phyloP scores from a whole-genome alignment of 1,284 basidiomycete genomes.

The Phaffia rhodozyma region DNA sequence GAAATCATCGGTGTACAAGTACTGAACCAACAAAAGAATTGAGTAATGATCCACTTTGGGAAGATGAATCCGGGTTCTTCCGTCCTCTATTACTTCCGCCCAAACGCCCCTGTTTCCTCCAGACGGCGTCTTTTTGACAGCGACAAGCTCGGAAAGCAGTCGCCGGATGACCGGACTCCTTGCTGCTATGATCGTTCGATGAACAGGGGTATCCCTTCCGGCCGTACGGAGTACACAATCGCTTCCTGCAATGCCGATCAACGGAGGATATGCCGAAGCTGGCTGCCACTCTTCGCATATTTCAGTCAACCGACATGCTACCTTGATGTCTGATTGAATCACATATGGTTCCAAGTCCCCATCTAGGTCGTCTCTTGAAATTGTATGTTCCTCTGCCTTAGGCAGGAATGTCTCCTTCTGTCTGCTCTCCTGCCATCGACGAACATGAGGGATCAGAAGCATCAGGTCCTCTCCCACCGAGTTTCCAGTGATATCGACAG shows the following conservation, averaged over 20 bases:
- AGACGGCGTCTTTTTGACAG: background rate
- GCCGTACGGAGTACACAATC: constrained; percentile 21
- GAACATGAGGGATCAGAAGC: constrained; percentile 46
- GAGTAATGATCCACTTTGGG: constrained; percentile 41
- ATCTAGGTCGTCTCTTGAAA: constrained; percentile 29
- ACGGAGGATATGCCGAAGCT: constrained; percentile 15
- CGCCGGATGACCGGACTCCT: constrained; percentile 45
- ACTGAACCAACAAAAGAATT: constrained; percentile 65
- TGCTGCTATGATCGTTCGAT: constrained; percentile 52
- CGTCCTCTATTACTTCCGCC: background rate
- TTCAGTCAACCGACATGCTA: constrained; percentile 31
- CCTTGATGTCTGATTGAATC: constrained; percentile 31
- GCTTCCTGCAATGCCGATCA: constrained; percentile 14
- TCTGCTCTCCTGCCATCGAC: constrained; percentile 27
- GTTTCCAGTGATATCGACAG: constrained; percentile 50
- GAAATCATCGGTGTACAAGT: constrained; percentile 76
- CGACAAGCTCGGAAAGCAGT: constrained; percentile 24
- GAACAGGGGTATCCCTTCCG: constrained; percentile 47
- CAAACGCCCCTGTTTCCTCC: background rate
- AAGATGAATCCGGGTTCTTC: constrained; percentile 12
- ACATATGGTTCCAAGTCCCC: constrained; percentile 29
- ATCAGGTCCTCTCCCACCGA: constrained; percentile 57
- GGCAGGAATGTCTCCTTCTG: constrained; percentile 31
- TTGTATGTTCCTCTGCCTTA: constrained; percentile 17
- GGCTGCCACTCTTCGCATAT: constrained; percentile 23